These are phyloP conservation scores for Fistulinella cinereoalba DNA, from an alignment of 1,284 basidiomycete species.

Conservation along the genomic window DNA sequence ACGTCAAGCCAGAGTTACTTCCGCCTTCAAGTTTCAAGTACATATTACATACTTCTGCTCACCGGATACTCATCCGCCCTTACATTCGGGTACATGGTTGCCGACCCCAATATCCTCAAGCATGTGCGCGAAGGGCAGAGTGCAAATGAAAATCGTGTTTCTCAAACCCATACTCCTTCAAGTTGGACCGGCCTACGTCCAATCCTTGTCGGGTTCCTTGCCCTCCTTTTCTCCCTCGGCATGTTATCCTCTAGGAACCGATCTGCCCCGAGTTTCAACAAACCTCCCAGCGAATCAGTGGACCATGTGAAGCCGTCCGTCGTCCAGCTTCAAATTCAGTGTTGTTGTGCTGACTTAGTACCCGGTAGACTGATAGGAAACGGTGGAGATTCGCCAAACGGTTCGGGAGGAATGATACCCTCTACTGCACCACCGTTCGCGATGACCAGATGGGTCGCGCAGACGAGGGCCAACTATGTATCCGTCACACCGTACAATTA, in stretches of 20 bases:
- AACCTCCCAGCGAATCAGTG: slow-evolving; percentile 42
- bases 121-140: too few species aligned
- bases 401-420: slow-evolving; percentile 67
- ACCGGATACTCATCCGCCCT: too few species aligned
- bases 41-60: too few species aligned
- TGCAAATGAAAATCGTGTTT: too few species aligned
- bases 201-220: slow-evolving; percentile 16
- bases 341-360: too few species aligned
- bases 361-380: slow-evolving; percentile 66
- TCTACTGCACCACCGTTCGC: slow-evolving; percentile 76
- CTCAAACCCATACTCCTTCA: too few species aligned
- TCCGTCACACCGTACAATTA: slow-evolving; percentile 78
- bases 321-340: background rate
- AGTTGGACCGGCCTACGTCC: background rate
- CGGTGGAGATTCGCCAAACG: slow-evolving; percentile 66
- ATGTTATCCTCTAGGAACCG: slow-evolving; percentile 5
- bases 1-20: too few species aligned
- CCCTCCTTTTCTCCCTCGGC: slow-evolving; percentile 11
- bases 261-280: slow-evolving; percentile 17
- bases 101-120: too few species aligned
- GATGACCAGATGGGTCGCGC: slow-evolving; percentile 79
- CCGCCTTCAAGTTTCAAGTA: too few species aligned
- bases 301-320: slow-evolving; percentile 56
- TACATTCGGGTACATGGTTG: too few species aligned
- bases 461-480: slow-evolving; percentile 70